A percentile compares a stretch with the other conserved stretches of the same genome.
These are phyloP conservation scores for Graphilbum ipis-grandicollis DNA, from an alignment of 2,329 filamentous ascomycete species.

Conservation along the genomic window DNA sequence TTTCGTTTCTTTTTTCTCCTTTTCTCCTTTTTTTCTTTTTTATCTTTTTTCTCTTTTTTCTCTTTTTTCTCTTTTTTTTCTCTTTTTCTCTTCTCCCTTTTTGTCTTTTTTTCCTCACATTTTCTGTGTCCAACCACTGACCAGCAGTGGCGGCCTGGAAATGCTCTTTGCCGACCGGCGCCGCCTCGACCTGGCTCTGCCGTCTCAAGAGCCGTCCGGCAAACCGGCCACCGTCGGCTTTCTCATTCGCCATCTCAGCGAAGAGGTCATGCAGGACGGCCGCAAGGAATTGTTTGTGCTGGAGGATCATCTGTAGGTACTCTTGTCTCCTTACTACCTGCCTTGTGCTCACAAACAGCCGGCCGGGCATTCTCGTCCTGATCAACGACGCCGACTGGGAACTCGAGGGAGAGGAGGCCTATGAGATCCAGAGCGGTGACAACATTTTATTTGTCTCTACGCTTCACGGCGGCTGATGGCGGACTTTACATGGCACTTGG, in stretches of 20 bases:
- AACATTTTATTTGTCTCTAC: constrained; percentile 94
- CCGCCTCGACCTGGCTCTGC: constrained; percentile 53
- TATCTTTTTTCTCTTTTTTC: neutral
- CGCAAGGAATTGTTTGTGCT: constrained; percentile 81
- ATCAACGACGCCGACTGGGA: constrained; percentile 99
- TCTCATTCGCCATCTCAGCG: constrained; percentile 64
- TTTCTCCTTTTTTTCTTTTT: neutral
- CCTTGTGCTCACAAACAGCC: constrained; percentile 32
- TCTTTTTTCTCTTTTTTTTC: constrained; percentile 1
- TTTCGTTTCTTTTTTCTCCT: neutral
- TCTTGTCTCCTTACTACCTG: constrained; percentile 44
- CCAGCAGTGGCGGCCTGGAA: constrained; percentile 67
- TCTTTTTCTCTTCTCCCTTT: neutral
- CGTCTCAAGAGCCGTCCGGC: constrained; percentile 41
- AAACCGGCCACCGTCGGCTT: constrained; percentile 51
- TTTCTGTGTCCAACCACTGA: constrained; percentile 2
- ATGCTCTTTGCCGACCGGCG: constrained; percentile 79
- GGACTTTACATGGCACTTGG: no score
- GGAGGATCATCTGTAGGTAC: constrained; percentile 74
- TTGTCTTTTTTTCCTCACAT: neutral
- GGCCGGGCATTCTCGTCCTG: constrained; percentile 85
- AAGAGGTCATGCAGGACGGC: constrained; percentile 68
- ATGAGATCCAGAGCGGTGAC: constrained; percentile 66
- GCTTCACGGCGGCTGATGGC: constrained; percentile 76
- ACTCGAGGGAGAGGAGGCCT: constrained; percentile 83